Conservation (phyloP, 371 early-diverging fungal genomes). For the Lichtheimia ramosa region DNA sequence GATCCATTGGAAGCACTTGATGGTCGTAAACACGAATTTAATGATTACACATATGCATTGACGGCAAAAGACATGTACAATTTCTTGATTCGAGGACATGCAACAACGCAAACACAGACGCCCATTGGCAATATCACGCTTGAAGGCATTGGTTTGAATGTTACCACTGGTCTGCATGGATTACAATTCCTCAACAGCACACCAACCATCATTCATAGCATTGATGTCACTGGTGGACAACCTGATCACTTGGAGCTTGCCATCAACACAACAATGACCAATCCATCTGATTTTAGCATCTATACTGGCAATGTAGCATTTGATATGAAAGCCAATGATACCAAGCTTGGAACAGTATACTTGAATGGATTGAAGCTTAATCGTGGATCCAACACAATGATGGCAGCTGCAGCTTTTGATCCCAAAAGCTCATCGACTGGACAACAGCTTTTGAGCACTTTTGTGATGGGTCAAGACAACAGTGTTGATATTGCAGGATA, state of each 20-base stretch:
- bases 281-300: conserved; percentile 58
- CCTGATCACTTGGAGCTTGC: conserved; percentile 43
- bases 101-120: conserved; percentile 49
- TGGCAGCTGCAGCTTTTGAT: conserved; percentile 45
- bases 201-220: conserved; percentile 49
- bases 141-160: conserved; percentile 53
- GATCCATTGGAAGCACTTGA: conserved; percentile 33
- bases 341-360: conserved; percentile 45
- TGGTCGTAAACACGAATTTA: conserved; percentile 35
- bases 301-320: conserved; percentile 50
- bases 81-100: conserved; percentile 48
- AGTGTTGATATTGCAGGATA: conserved; percentile 44
- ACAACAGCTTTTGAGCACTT: conserved; percentile 45
- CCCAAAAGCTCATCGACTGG: conserved; percentile 46
- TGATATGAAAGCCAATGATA: conserved; percentile 35
- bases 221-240: conserved; percentile 59
- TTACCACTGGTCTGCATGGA: conserved; percentile 51
- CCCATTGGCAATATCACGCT: conserved; percentile 59
- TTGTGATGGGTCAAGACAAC: conserved; percentile 51
- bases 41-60: conserved; percentile 48
- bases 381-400: conserved; percentile 47
- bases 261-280: conserved; percentile 52
- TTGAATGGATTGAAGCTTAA: conserved; percentile 40
- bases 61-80: conserved; percentile 35
- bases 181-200: conserved; percentile 58